Evolutionary conservation across 768 basidiomycete species (phyloP), one percentile per base, ranked within the genome.

Genomic region (Phanerochaete carnosa): DNA sequence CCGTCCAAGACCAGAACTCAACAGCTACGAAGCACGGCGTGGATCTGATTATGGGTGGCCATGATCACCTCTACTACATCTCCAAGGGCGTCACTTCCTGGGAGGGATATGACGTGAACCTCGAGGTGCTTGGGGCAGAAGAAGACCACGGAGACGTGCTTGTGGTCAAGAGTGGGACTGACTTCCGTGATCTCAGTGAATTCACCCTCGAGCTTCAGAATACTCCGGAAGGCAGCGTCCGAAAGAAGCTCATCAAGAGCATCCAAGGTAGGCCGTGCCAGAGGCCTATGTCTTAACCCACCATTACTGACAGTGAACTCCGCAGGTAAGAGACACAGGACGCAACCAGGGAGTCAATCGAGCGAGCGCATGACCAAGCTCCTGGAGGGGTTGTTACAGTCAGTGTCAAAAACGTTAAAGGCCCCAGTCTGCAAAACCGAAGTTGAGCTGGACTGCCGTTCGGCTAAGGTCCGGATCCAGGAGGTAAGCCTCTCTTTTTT

Each of bases 141-240:
- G 77, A 75, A n/a, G 91, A 92, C 64, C 68, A 82, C 1, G 90
- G 90, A 3, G 85, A 90, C 52, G 77, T 90, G 30, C 76, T 92
- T 22, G 78, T 90, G 22, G 76, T 94, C 61, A 95, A 95, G 74
- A 94, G 91, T 68, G 94, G 94, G 8, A 90, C 88, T 2, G 93
- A 96, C 74, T 96, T 96, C 69, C 83, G 90, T 37, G 93, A 95
- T 63, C 75, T 95, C 33, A 92, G 91, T 55, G 90, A 92, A 62
- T 75, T 94, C 46, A 77, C 73, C 0, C 73, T 96, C 23, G 84
- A 85, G 58, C 75, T 95, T 15, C 74, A 77, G 28, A 75, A 83
- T 53, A 80, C 87, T 1, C 82, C 89, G 1, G 69, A 77, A 30
- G 87, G 85, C 1, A 88, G 86, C 65, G 73, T 90, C 12, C 79